A percentile compares a stretch with the other conserved stretches of the same genome.
These are phyloP conservation scores for Candida sp. DNA, from an alignment of 1,139 yeast genomes.

Conservation along the genomic window DNA sequence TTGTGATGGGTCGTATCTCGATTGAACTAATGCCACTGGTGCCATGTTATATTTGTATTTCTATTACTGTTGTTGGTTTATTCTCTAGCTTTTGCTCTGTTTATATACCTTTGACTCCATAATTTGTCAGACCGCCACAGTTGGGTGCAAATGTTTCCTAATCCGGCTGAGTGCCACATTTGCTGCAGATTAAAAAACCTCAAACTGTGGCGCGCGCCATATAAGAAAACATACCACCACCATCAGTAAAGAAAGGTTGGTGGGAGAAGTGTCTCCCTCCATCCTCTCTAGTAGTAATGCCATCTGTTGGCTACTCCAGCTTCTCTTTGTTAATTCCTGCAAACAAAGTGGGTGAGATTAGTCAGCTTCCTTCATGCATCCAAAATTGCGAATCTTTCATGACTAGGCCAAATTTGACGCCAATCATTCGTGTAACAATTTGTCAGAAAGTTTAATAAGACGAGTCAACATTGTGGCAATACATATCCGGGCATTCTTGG, in stretches of 20 bases:
- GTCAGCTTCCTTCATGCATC: neutral
- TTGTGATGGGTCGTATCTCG: slow-evolving; percentile 25
- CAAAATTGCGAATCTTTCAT: neutral
- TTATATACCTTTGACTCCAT: neutral
- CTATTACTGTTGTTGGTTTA: neutral
- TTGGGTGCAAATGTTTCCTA: slow-evolving; percentile 1
- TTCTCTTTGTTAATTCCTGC: neutral
- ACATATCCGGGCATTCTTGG: no score
- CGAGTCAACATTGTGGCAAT: no score
- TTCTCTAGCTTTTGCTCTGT: neutral
- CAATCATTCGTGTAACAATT: no score
- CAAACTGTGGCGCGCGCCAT: neutral
- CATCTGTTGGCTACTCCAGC: neutral
- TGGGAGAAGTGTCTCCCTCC: no score
- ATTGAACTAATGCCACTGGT: slow-evolving; percentile 11
- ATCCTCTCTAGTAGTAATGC: no score
- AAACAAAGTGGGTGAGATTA: neutral
- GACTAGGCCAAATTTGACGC: neutral
- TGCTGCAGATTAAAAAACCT: neutral
- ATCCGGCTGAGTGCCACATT: neutral
- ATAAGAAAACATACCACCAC: no score
- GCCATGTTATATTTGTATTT: slow-evolving; percentile 8
- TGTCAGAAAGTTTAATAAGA: no score
- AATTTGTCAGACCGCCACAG: slow-evolving; percentile 1
- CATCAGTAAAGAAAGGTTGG: no score